Percentiles rank a stretch among this genome's conserved stretches.
Conservation (phyloP, 202 grass and related monocot species). For the Alloteropsis angusta region DNA sequence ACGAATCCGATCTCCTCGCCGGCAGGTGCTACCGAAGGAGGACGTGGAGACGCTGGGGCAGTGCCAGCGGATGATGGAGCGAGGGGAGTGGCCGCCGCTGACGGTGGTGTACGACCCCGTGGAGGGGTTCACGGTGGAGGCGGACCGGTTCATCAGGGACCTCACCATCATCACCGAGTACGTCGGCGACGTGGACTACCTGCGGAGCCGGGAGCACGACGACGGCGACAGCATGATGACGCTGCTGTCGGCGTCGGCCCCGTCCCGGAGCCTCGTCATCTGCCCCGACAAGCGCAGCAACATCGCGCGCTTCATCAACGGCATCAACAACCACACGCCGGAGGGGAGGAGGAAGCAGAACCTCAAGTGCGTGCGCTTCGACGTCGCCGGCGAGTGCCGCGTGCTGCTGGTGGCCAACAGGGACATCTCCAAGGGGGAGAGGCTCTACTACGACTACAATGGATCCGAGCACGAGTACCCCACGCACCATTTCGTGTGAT, state of each 20-base stretch:
- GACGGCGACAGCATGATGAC: slow-evolving; percentile 99
- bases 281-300: slow-evolving; percentile 82
- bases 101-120: slow-evolving; percentile 66
- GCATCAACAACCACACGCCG: slow-evolving; percentile 86
- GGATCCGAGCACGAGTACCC: slow-evolving; percentile 87
- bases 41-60: slow-evolving; percentile 54
- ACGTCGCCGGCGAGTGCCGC: slow-evolving; percentile 56
- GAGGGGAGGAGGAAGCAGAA: slow-evolving; percentile 98
- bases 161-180: slow-evolving; percentile 96
- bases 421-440: slow-evolving; percentile 82
- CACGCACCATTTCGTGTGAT: slow-evolving; percentile 96
- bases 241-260: slow-evolving; percentile 44
- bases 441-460: slow-evolving; percentile 97
- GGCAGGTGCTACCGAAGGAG: slow-evolving; percentile 61
- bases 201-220: slow-evolving; percentile 63
- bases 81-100: slow-evolving; percentile 70
- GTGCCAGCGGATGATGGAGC: slow-evolving; percentile 83
- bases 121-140: slow-evolving; percentile 93
- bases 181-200: slow-evolving; percentile 78
- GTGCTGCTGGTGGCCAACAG: slow-evolving; percentile 71
- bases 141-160: slow-evolving; percentile 71
- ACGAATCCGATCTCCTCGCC: not conserved
- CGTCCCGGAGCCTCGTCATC: slow-evolving; percentile 72
- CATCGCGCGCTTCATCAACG: slow-evolving; percentile 95
- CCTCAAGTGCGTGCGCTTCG: slow-evolving; percentile 78